phyloP scores from a whole-genome alignment of 2,329 filamentous ascomycete species.

The Endothia cerciana region DNA sequence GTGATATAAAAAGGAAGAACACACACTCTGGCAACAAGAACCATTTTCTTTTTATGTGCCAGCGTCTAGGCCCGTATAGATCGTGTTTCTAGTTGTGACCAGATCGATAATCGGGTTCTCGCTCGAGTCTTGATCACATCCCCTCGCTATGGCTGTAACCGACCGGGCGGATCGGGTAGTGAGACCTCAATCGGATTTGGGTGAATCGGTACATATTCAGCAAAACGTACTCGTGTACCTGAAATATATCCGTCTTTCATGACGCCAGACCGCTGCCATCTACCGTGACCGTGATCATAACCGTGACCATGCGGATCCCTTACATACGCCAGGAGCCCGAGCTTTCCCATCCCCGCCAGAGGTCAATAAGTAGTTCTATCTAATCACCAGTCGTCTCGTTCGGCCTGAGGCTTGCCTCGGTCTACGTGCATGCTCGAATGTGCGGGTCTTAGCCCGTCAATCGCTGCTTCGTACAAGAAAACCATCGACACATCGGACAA shows the following conservation, averaged over 20 bases:
- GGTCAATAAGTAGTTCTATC: neutral
- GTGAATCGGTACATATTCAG: neutral
- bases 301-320: neutral
- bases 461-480: neutral
- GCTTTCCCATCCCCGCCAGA: neutral
- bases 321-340: neutral
- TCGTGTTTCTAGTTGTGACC: too few species aligned
- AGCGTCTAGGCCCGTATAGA: too few species aligned
- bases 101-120: too few species aligned
- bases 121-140: too few species aligned
- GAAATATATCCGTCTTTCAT: neutral
- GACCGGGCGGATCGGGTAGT: too few species aligned
- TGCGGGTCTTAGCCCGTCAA: neutral
- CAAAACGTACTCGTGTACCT: neutral
- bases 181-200: too few species aligned
- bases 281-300: neutral
- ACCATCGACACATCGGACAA: neutral
- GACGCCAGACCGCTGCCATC: neutral
- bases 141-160: neutral
- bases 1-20: too few species aligned
- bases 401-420: neutral
- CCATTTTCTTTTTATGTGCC: too few species aligned
- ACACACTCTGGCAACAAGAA: too few species aligned
- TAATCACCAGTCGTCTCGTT: neutral
- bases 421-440: neutral